A percentile compares a stretch with the other conserved stretches of the same genome.
phyloP scores from a whole-genome alignment of 495 filamentous ascomycete species.

The Tetracladium setigerum region DNA sequence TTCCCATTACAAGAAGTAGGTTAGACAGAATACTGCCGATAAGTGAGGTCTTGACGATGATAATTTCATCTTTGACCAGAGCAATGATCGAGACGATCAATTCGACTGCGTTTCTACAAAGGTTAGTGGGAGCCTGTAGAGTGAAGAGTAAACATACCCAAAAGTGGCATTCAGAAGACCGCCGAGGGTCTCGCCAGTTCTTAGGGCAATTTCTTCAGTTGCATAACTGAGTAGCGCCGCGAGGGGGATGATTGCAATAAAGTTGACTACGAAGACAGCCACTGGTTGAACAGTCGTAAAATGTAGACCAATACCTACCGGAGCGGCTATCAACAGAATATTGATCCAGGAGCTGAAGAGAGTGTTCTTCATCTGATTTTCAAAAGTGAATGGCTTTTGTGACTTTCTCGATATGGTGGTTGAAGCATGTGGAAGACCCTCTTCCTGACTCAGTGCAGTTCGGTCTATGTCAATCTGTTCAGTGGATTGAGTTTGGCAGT shows the following conservation, averaged over 20 bases:
- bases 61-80: slow-evolving; percentile 57
- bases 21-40: slow-evolving; percentile 91
- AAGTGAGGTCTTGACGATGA: slow-evolving; percentile 84
- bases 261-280: slow-evolving; percentile 71
- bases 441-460: too few relatives aligned
- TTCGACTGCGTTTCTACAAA: slow-evolving; percentile 71
- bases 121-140: not conserved
- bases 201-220: slow-evolving; percentile 75
- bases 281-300: slow-evolving; percentile 37
- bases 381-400: too few relatives aligned
- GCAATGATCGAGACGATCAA: slow-evolving; percentile 82
- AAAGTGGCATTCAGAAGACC: slow-evolving; percentile 83
- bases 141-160: slow-evolving; percentile 43
- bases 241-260: slow-evolving; percentile 77
- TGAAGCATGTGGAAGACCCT: too few relatives aligned
- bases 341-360: slow-evolving; percentile 78
- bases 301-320: slow-evolving; percentile 63
- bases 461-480: too few relatives aligned
- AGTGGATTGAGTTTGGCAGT: too few relatives aligned
- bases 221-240: slow-evolving; percentile 80
- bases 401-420: too few relatives aligned
- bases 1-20: slow-evolving; percentile 78
- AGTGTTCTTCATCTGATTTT: slow-evolving; percentile 59
- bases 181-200: slow-evolving; percentile 75
- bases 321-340: slow-evolving; percentile 63